Base-by-base conservation (phyloP, 2,329 filamentous ascomycete genomes). In the Arthrobotrys sinensis region DNA sequence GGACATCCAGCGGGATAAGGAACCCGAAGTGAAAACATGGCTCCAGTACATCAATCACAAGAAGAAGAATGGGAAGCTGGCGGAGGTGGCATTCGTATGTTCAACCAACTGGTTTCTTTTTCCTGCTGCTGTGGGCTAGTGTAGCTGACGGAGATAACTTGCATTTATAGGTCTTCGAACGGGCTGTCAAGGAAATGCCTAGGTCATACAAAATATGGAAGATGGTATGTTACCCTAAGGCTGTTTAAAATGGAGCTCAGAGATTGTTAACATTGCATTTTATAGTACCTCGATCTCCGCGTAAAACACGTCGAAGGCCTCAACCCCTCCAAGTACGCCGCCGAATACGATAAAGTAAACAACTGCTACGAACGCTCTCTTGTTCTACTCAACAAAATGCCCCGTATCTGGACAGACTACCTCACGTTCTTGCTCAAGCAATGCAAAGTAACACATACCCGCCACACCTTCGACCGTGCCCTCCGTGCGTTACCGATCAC, bases 181-280 rank as follows among this genome's bases (percentile, higher is more conserved):
- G 96, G 83, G 95, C 96, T 73, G 97, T 95, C 85, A 88, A 89
- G 80, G 92, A 96, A 82, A 88, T 99, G 53, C 96, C 96, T 62
- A 90, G 96, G 81, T 98, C 95, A 32, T 99, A 97, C 87, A 99
- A 99, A 86, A 88, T 99, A 60, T 99, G 96, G 96, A 98, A 97
- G 86, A 90, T 97, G 90, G 91, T 93, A 85, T 76, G 85, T 82
- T 52, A 67, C 32, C 19, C 62, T 46, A 14, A 45, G 38, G 10
- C 32, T 32, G 72, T 48, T 45, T 57, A 40, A 57, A 69, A 24
- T 72, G 80, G 81, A 75, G 81, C 67, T 73, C 38, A 52, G 38
- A 50, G n/a, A 2, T 21, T 24, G 32, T 24, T 69, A 55, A 64
- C 24, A 52, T 21, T 34, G 11, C 65, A 6, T 52, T 60, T 52